A percentile compares a stretch with the other conserved stretches of the same genome.
Conservation (phyloP, 1,139 yeast genomes). For the Hanseniaspora sp. region DNA sequence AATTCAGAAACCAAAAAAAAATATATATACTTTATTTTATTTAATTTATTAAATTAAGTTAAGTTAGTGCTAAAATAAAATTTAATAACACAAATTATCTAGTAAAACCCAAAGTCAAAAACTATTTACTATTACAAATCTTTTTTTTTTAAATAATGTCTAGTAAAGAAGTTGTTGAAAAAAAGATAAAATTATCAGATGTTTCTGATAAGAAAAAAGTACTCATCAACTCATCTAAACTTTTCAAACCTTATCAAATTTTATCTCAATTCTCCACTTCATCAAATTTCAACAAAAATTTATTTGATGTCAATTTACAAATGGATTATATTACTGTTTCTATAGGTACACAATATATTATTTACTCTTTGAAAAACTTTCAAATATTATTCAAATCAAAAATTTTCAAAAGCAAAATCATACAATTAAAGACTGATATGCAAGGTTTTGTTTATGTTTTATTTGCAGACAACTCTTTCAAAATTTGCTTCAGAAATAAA, state of each 20-base stretch:
- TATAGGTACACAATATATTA: conserved; percentile 13
- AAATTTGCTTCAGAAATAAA: conserved; percentile 10
- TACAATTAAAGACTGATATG: conserved; percentile 11
- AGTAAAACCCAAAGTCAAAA: background rate
- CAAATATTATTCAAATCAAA: conserved; percentile 13
- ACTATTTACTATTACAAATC: background rate
- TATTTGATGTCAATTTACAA: conserved; percentile 8
- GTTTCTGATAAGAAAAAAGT: background rate
- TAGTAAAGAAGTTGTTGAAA: background rate
- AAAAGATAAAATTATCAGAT: background rate
- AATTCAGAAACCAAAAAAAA: no score
- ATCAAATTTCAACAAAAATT: conserved; percentile 8
- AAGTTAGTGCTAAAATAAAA: no score
- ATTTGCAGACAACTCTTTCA: conserved; percentile 4
- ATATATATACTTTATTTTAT: background rate
- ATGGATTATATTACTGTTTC: conserved; percentile 14
- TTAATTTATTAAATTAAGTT: background rate
- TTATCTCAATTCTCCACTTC: conserved; percentile 14
- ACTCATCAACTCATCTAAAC: conserved; percentile 13
- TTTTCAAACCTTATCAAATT: conserved; percentile 14
- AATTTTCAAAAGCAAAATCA: conserved; percentile 11
- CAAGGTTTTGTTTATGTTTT: conserved; percentile 10
- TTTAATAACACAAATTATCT: no score
- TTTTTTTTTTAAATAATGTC: background rate
- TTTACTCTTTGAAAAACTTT: conserved; percentile 13